phyloP scores from a whole-genome alignment of 805 yeast species.

The Limtongozyma cylindracea region DNA sequence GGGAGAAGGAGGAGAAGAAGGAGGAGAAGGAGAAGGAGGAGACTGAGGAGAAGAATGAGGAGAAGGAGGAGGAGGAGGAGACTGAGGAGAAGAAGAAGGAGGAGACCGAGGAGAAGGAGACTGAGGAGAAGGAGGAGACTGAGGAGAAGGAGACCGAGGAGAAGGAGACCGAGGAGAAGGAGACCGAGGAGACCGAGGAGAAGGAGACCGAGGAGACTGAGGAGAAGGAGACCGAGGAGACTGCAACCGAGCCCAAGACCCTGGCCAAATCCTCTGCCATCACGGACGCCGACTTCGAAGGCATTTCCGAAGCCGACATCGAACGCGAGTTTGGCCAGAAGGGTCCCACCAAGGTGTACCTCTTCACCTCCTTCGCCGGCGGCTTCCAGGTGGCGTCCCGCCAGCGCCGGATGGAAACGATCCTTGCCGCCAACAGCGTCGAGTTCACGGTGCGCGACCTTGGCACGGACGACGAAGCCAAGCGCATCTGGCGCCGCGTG shows the following conservation, averaged over 20 bases:
- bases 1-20: background rate
- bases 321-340: constrained; percentile 9
- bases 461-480: constrained; percentile 74
- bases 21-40: constrained; percentile 2
- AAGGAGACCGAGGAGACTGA: background rate
- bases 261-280: too few relatives aligned
- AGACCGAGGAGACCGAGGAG: background rate
- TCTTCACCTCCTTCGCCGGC: constrained; percentile 73
- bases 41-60: constrained; percentile 1
- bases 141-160: background rate
- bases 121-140: constrained; percentile 1
- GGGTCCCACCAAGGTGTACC: constrained; percentile 24
- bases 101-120: constrained; percentile 1
- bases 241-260: background rate
- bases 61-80: background rate
- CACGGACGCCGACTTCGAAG: too few relatives aligned
- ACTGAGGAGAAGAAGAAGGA: constrained; percentile 1
- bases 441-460: constrained; percentile 47
- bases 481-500: constrained; percentile 59
- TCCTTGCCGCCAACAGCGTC: constrained; percentile 49
- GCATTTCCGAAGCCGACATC: background rate
- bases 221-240: background rate
- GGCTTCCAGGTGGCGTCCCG: constrained; percentile 59
- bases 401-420: constrained; percentile 53
- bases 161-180: constrained; percentile 1